These are phyloP conservation scores for Candida oleophila DNA, from an alignment of 805 yeast species.

Conservation along the genomic window DNA sequence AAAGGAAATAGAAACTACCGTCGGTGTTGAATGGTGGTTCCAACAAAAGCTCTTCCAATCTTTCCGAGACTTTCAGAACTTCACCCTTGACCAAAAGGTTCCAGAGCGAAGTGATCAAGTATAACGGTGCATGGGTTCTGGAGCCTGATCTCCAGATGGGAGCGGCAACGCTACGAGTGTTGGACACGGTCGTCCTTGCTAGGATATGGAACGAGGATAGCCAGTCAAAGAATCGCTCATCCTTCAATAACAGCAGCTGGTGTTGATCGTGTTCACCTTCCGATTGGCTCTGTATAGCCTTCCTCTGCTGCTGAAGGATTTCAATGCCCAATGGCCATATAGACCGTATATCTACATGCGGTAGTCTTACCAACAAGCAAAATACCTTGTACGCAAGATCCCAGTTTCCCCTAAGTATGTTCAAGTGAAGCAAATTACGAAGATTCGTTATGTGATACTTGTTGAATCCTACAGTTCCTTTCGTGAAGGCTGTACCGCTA, in stretches of 20 bases:
- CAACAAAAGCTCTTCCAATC: conserved; percentile 35
- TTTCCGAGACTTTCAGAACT: conserved; percentile 30
- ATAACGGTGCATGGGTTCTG: conserved; percentile 39
- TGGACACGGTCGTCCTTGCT: conserved; percentile 8
- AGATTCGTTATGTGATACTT: conserved; percentile 34
- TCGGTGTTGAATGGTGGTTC: conserved; percentile 44
- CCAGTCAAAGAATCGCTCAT: conserved; percentile 39
- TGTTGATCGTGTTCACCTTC: neutral
- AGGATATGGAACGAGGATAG: conserved; percentile 26
- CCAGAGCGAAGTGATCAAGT: conserved; percentile 43
- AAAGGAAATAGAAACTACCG: conserved; percentile 38
- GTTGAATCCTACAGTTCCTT: conserved; percentile 6
- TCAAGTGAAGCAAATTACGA: conserved; percentile 47
- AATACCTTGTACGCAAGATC: conserved; percentile 51
- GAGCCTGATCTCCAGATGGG: conserved; percentile 43
- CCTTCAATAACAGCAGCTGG: conserved; percentile 12
- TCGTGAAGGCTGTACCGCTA: conserved; percentile 3
- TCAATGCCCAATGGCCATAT: conserved; percentile 68
- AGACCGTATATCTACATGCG: conserved; percentile 50
- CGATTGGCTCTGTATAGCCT: neutral
- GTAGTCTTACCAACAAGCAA: conserved; percentile 47
- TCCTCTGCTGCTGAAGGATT: conserved; percentile 33
- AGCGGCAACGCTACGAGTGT: conserved; percentile 17
- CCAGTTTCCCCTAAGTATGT: conserved; percentile 54
- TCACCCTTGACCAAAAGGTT: conserved; percentile 34